Base-by-base conservation (phyloP, 345 rosid genomes). In the Citrus reticulata region DNA sequence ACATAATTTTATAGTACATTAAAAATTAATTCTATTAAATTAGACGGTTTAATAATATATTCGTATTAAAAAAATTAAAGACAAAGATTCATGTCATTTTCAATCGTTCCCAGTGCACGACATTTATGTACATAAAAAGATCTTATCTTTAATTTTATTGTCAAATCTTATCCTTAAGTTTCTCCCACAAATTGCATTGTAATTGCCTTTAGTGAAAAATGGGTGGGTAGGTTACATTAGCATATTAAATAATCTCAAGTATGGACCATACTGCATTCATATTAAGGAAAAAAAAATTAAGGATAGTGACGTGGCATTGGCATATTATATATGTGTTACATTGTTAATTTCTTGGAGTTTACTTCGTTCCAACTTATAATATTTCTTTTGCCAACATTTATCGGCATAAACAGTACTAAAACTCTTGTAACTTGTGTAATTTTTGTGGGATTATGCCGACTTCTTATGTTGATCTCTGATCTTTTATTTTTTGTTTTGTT, bases 1-100 rank as follows among this genome's bases (percentile, higher is more conserved):
- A 35, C 1, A 5, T 5, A 35, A 0, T 35, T 35, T 35, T 35
- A 35, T 35, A 35, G 0, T 34, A 5, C 1, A 0, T 5, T 34
- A 6, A 6, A 35, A 35, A 35, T 35, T 35, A 0, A 35, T 0
- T 5, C 0, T 35, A 35, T 35, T 35, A 35, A 35, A 5, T 35
- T 35, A 35, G 37, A 35, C 7, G 0, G 1, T 35, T 5, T 5
- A 35, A 35, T 35, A 5, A 35, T 35, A 35, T 35, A 1, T 6
- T 35, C 37, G 1, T 7, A 6, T 35, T 35, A 35, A 35, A 35
- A 35, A 35, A 35, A 5, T 5, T 6, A 35, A 35, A 35, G 7
- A 35, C 37, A 35, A 35, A 5, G 7, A 35, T 6, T 35, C 37
- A 35, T 35, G 0, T 35, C 7, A 35, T 35, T 69, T 42, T 4